A percentile compares a stretch with the other conserved stretches of the same genome.
Evolutionary conservation across 805 yeast genomes (phyloP).

Genomic region (Candida gorgasii): DNA sequence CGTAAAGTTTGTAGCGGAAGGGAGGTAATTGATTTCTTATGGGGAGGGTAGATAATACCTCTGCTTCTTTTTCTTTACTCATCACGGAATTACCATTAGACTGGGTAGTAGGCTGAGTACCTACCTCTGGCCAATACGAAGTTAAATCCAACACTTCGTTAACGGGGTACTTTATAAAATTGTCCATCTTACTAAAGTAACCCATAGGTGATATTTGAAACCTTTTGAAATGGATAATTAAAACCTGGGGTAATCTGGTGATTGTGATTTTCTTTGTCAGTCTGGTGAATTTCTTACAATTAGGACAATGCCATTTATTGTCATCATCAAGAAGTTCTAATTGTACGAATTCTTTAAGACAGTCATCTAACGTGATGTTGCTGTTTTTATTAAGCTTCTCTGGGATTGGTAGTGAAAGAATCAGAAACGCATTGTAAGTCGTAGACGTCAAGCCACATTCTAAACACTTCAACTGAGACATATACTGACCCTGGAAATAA

Average conservation of each 20-base stretch:
- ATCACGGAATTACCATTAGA: slow-evolving; percentile 21
- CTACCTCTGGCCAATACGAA: slow-evolving; percentile 66
- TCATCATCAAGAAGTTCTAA: slow-evolving; percentile 74
- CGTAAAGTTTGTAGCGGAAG: slow-evolving; percentile 72
- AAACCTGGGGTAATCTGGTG: slow-evolving; percentile 73
- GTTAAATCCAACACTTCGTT: slow-evolving; percentile 58
- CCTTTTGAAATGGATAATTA: slow-evolving; percentile 84
- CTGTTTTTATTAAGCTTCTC: slow-evolving; percentile 27
- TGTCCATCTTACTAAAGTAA: slow-evolving; percentile 58
- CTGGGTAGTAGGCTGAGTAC: slow-evolving; percentile 27
- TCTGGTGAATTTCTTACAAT: slow-evolving; percentile 61
- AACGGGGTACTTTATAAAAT: slow-evolving; percentile 67
- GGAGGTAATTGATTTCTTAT: slow-evolving; percentile 76
- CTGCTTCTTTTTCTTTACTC: slow-evolving; percentile 43
- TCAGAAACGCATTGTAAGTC: slow-evolving; percentile 80
- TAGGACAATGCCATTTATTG: slow-evolving; percentile 83
- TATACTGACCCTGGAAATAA: slow-evolving; percentile 84
- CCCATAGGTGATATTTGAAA: slow-evolving; percentile 56
- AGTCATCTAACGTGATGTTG: slow-evolving; percentile 51
- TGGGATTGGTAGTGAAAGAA: slow-evolving; percentile 79
- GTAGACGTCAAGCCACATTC: slow-evolving; percentile 78
- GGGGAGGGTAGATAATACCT: slow-evolving; percentile 53
- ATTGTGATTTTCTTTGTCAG: slow-evolving; percentile 71
- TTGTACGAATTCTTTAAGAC: slow-evolving; percentile 75
- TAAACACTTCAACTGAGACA: slow-evolving; percentile 74